Evolutionary conservation across 129 eudicot genomes (phyloP), one percentile per base, ranked within the genome.

Genomic region (Saposhnikovia divaricata): DNA sequence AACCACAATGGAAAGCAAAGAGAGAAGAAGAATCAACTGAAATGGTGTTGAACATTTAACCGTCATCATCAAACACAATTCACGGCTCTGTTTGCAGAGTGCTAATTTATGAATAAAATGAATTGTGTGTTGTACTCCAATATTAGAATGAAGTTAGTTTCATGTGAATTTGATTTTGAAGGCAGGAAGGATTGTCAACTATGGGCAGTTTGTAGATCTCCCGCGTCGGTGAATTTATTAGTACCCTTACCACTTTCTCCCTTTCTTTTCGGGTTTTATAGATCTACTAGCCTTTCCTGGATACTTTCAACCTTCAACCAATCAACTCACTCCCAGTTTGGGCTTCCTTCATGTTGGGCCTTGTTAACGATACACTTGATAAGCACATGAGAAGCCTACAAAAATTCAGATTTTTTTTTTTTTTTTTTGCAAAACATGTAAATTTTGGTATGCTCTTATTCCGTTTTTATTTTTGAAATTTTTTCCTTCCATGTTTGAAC

Each of bases 1-100:
- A 71, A 85, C 96, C 31, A 42, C 69, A 81, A 19, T 83, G 80
- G 85, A 84, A 27, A 89, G 50, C 46, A 77, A 79, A 16, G 86
- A 28, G 0, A 88, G 76, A 8, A 85, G 3, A 34, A 86, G 21
- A 65, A 86, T 46, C 25, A 72, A 72, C 3, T 80, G 78, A 75
- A 83, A 77, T 59, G 68, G 1, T 31, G 82, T 75, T 50, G 46
- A 66, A 61, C 79, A 86, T 43, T 75, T 72, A 80, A 23, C 55
- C 75, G 31, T 55, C 90, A 82, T 84, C 69, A 46, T 27, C 61
- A 34, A 75, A 65, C 80, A 75, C 66, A 75, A 9, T 78, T 76
- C 46, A 72, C 31, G 37, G 21, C 38, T 66, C 1, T 61, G 34
- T 27, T 61, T 51, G 21, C 9, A 4, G 59, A 16, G 9, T 18